Percentiles rank a stretch among this genome's conserved stretches.
Evolutionary conservation across 2,329 filamentous ascomycete genomes (phyloP).

Genomic region (Zymoseptoria ardabiliae): DNA sequence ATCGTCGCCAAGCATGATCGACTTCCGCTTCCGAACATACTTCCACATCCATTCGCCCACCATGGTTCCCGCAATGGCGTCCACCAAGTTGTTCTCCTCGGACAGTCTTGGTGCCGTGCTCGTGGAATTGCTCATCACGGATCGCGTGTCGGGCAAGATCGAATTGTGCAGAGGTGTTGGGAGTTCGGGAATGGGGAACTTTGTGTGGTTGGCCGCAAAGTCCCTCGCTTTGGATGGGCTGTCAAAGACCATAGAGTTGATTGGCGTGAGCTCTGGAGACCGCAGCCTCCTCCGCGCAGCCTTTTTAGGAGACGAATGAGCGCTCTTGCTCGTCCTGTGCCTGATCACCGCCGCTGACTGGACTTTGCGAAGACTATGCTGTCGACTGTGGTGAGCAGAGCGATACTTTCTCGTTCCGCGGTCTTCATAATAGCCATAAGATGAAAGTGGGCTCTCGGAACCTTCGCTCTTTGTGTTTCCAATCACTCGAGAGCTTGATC

Average conservation of each 20-base stretch:
- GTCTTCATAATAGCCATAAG: conserved; percentile 31
- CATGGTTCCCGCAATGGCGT: conserved; percentile 97
- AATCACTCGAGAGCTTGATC: conserved; percentile 76
- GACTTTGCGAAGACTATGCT: conserved; percentile 63
- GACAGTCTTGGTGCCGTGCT: conserved; percentile 13
- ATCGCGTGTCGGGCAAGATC: conserved; percentile 15
- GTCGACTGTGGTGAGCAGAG: conserved; percentile 12
- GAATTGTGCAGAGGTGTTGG: conserved; percentile 23
- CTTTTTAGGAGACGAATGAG: conserved; percentile 39
- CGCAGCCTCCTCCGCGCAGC: conserved; percentile 20
- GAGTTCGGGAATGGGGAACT: conserved; percentile 29
- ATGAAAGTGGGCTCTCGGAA: conserved; percentile 64
- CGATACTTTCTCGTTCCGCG: conserved; percentile 15
- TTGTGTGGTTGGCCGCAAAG: conserved; percentile 10
- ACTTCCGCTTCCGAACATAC: conserved; percentile 79
- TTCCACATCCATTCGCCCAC: conserved; percentile 97
- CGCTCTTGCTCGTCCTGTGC: conserved; percentile 49
- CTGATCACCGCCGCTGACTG: conserved; percentile 69
- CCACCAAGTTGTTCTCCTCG: conserved; percentile 63
- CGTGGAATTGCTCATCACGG: conserved; percentile 8
- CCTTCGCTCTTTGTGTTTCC: conserved; percentile 66
- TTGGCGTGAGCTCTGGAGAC: conserved; percentile 30
- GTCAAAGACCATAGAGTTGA: conserved; percentile 31
- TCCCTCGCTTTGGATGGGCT: conserved; percentile 16
- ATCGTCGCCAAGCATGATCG: conserved; percentile 74